Evolutionary conservation across 495 filamentous ascomycete genomes (phyloP).

Genomic region (Aspergillus funiculosus): DNA sequence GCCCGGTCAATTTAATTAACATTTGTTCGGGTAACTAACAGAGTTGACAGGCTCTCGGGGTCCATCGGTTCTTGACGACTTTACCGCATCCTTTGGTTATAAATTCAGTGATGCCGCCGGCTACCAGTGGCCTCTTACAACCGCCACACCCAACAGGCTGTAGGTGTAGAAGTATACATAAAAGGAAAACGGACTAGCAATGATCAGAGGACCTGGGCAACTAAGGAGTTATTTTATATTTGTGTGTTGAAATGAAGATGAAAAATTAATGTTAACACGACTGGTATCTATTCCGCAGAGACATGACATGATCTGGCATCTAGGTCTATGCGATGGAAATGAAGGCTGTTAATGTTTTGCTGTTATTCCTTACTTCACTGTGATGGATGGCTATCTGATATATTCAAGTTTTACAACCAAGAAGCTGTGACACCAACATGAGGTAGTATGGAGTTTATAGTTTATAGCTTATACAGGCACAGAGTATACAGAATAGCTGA

Average conservation of each 20-base stretch:
- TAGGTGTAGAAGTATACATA: slow-evolving; percentile 33
- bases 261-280: slow-evolving; percentile 18
- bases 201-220: slow-evolving; percentile 12
- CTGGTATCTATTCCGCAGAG: slow-evolving; percentile 12
- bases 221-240: slow-evolving; percentile 11
- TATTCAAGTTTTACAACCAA: no score
- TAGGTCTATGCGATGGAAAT: slow-evolving; percentile 16
- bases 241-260: slow-evolving; percentile 10
- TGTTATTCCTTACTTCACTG: no score
- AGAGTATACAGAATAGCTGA: no score
- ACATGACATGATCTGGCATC: slow-evolving; percentile 16
- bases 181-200: slow-evolving; percentile 7
- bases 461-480: no score
- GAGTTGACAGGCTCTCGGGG: slow-evolving; percentile 74
- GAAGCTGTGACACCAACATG: no score
- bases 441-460: no score
- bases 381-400: no score
- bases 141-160: slow-evolving; percentile 63
- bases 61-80: slow-evolving; percentile 94
- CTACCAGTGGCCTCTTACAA: slow-evolving; percentile 83
- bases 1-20: neutral
- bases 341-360: slow-evolving; percentile 5
- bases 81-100: slow-evolving; percentile 95
- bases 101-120: slow-evolving; percentile 97
- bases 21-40: slow-evolving; percentile 10